These are phyloP conservation scores for Dactylellina parvicollis DNA, from an alignment of 2,329 filamentous ascomycete genomes.

Conservation along the genomic window DNA sequence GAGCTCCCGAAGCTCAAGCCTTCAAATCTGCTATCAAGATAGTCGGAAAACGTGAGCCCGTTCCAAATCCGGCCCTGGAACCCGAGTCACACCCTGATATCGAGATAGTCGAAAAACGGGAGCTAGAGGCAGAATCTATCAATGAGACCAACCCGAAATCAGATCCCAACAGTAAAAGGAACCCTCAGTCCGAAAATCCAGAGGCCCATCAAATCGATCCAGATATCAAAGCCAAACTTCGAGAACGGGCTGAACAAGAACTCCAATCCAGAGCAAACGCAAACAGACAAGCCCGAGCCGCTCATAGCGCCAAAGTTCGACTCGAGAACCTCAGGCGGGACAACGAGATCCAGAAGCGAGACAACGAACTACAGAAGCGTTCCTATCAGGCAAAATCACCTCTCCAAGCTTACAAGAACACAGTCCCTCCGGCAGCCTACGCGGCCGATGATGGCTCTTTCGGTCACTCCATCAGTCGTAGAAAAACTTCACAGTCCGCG, in stretches of 20 bases:
- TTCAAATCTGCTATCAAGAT: too few species aligned
- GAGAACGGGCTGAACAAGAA: conserved; percentile 3
- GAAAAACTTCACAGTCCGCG: not conserved
- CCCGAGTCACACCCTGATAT: not conserved
- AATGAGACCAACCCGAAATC: too few species aligned
- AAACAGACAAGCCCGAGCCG: not conserved
- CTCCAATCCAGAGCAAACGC: not conserved
- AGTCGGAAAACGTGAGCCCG: too few species aligned
- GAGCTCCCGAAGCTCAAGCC: too few species aligned
- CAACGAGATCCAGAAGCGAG: not conserved
- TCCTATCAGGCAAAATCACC: conserved; percentile 21
- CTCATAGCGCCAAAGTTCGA: conserved; percentile 13
- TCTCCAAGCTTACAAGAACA: conserved; percentile 27
- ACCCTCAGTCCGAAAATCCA: not conserved
- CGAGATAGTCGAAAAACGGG: not conserved
- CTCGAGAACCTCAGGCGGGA: conserved; percentile 16
- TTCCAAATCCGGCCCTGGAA: too few species aligned
- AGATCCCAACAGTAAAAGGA: not conserved
- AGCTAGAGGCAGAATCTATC: not conserved
- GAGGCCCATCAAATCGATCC: not conserved
- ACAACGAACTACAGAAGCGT: conserved; percentile 19
- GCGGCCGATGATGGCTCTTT: conserved; percentile 49
- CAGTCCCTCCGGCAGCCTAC: conserved; percentile 27
- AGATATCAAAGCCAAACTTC: conserved; percentile 23
- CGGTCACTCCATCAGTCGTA: conserved; percentile 15